phyloP scores from a whole-genome alignment of 768 basidiomycete species.

The Cystobasidium onofrii region DNA sequence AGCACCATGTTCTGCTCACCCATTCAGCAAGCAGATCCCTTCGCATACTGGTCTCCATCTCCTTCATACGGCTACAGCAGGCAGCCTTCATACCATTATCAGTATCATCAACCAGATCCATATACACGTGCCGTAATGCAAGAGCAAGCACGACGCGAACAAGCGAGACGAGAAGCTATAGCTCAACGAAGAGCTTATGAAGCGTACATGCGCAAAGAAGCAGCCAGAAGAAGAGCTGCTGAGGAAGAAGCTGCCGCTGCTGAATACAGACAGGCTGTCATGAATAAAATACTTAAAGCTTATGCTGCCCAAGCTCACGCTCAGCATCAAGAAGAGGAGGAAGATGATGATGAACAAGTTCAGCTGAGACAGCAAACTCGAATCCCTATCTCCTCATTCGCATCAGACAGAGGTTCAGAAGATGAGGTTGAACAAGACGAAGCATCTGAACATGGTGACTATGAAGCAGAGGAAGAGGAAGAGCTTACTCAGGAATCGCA shows the following conservation, averaged over 20 bases:
- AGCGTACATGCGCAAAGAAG: neutral
- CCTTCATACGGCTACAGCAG: neutral
- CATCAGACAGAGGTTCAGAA: neutral
- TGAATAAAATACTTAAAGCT: neutral
- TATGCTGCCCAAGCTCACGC: neutral
- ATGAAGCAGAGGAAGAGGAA: neutral
- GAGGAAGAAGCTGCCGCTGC: slow-evolving; percentile 9
- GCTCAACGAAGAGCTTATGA: neutral
- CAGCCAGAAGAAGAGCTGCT: neutral
- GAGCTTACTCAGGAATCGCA: neutral
- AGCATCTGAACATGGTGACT: neutral
- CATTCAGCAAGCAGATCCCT: neutral
- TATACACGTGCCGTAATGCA: neutral
- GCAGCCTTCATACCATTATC: neutral
- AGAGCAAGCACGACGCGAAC: neutral
- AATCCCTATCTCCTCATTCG: neutral
- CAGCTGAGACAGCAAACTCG: neutral
- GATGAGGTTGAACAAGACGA: neutral
- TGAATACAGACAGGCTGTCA: neutral
- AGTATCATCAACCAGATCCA: neutral
- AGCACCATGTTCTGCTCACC: slow-evolving; percentile 8
- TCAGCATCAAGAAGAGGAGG: neutral
- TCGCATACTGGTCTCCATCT: neutral
- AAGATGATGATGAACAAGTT: neutral
- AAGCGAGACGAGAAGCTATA: neutral